Base-by-base conservation (phyloP, 352 stramenopile genomes). In the Globisporangium cederbergense region DNA sequence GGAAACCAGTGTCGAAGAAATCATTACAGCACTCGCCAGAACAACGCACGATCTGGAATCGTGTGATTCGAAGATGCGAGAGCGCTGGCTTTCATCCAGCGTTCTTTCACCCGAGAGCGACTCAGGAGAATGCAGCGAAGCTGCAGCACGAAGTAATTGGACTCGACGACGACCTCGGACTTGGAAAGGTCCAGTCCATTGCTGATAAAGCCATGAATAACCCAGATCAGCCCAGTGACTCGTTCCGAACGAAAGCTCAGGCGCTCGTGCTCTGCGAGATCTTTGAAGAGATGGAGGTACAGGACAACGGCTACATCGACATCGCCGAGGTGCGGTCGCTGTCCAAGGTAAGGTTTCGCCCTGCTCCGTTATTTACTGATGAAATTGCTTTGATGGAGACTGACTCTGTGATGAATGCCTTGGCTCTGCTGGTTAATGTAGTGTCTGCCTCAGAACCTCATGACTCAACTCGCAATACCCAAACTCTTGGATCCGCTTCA, bases 261-360 rank as follows among this genome's bases (percentile, higher is more conserved):
- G 61, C 65, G 1, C 60, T 87, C 36, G 53, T 80, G 18, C 58
- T 91, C 2, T 92, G 81, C 28, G 78, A 85, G 32, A 60, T 92
- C 40, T 89, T 92, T 47, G 83, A 92, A 53, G 68, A 73, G n/a
- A 85, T 90, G 77, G 83, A 92, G 59, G 65, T 74, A 0, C 56
- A 72, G 4, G 83, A 90, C 46, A 83, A 76, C 42, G 78, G 74
- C 3, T 83, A 86, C 60, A 76, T 90, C 16, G 83, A 90, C 4
- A 86, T 92, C 7, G 81, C 83, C 28, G 83, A 92, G 47, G 47
- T 92, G 11, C 78, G 83, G 0, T 92, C 81, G 11, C 66, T 91
- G 5, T 61, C 71, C 10, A 90, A 89, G 59, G 70, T 80, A 60
- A 57, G 9, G 2, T 6, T 49, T 20, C 36, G 9, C 11, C 4